A percentile compares a stretch with the other conserved stretches of the same genome.
phyloP scores from a whole-genome alignment of 176 grass and related monocot genomes.

The Dendrocalamus sinicus region DNA sequence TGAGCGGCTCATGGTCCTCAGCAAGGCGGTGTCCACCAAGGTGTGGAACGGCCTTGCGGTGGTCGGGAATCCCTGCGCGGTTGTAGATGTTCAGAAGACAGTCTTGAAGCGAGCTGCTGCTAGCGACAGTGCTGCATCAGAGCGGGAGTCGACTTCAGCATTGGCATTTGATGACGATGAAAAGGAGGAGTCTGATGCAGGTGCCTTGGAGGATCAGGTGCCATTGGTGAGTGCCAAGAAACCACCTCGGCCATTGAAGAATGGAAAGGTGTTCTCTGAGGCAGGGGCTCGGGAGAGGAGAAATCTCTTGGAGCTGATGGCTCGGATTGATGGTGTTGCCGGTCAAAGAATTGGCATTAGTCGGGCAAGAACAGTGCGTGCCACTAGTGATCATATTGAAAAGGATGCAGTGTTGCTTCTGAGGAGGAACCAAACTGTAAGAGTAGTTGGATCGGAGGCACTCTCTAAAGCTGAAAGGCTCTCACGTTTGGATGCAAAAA shows the following conservation, averaged over 20 bases:
- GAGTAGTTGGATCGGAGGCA: slow-evolving; percentile 43
- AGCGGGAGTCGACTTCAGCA: slow-evolving; percentile 42
- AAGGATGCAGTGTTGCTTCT: slow-evolving; percentile 52
- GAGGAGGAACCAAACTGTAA: slow-evolving; percentile 64
- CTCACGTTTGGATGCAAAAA: slow-evolving; percentile 44
- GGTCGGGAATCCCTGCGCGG: slow-evolving; percentile 84
- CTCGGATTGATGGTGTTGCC: slow-evolving; percentile 60
- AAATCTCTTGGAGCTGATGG: slow-evolving; percentile 95
- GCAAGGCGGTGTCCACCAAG: slow-evolving; percentile 65
- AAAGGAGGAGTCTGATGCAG: slow-evolving; percentile 37
- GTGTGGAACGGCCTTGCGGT: slow-evolving; percentile 80
- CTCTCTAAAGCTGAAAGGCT: slow-evolving; percentile 37
- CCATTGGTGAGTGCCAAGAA: slow-evolving; percentile 58
- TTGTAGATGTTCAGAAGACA: slow-evolving; percentile 82
- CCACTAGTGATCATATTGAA: slow-evolving; percentile 44
- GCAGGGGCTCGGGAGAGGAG: slow-evolving; percentile 54
- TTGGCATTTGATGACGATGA: slow-evolving; percentile 63
- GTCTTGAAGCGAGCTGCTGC: slow-evolving; percentile 57
- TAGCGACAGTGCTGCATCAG: slow-evolving; percentile 30
- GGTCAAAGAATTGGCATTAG: slow-evolving; percentile 50
- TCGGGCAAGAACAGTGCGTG: slow-evolving; percentile 52
- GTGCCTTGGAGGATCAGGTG: slow-evolving; percentile 49
- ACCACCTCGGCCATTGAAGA: slow-evolving; percentile 53
- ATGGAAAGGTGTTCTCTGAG: slow-evolving; percentile 62
- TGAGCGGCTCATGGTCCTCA: slow-evolving; percentile 62